A percentile compares a stretch with the other conserved stretches of the same genome.
Conservation (phyloP, 257 asterid genomes). For the Forsythia suspensa region DNA sequence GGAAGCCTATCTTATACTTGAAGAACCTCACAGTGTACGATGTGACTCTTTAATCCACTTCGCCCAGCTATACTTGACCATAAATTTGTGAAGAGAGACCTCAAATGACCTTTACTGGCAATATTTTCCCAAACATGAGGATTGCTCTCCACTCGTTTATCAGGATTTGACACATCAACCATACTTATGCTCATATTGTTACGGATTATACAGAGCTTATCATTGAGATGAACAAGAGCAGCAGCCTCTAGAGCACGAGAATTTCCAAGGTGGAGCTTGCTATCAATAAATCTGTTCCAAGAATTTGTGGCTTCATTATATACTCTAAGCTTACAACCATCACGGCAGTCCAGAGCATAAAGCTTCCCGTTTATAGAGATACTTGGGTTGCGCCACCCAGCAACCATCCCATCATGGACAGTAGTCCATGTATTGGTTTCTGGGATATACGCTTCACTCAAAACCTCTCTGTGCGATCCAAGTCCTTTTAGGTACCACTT, state of each 20-base stretch:
- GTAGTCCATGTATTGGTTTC: slow-evolving; percentile 52
- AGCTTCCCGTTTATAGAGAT: slow-evolving; percentile 63
- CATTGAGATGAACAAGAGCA: slow-evolving; percentile 56
- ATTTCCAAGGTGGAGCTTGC: slow-evolving; percentile 57
- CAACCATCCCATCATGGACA: slow-evolving; percentile 54
- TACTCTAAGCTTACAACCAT: slow-evolving; percentile 59
- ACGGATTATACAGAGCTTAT: slow-evolving; percentile 62
- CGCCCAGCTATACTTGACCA: slow-evolving; percentile 74
- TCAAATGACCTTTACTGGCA: slow-evolving; percentile 45
- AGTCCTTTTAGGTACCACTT: slow-evolving; percentile 64
- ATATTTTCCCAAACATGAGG: slow-evolving; percentile 61
- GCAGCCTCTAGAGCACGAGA: slow-evolving; percentile 64
- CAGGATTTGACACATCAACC: slow-evolving; percentile 50
- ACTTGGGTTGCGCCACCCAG: slow-evolving; percentile 70
- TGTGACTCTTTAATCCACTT: slow-evolving; percentile 61
- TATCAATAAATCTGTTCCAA: slow-evolving; percentile 60
- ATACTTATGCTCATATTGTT: slow-evolving; percentile 67
- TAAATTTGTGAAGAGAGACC: slow-evolving; percentile 49
- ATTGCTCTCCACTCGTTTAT: slow-evolving; percentile 44
- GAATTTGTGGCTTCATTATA: slow-evolving; percentile 46
- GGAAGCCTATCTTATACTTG: slow-evolving; percentile 39
- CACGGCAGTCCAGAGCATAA: slow-evolving; percentile 59
- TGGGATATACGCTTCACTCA: slow-evolving; percentile 53
- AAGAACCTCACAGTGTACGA: slow-evolving; percentile 64
- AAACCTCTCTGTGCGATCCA: slow-evolving; percentile 64